These are phyloP conservation scores for Ceratopteris richardii DNA, from an alignment of 75 land plant genomes.

Conservation along the genomic window DNA sequence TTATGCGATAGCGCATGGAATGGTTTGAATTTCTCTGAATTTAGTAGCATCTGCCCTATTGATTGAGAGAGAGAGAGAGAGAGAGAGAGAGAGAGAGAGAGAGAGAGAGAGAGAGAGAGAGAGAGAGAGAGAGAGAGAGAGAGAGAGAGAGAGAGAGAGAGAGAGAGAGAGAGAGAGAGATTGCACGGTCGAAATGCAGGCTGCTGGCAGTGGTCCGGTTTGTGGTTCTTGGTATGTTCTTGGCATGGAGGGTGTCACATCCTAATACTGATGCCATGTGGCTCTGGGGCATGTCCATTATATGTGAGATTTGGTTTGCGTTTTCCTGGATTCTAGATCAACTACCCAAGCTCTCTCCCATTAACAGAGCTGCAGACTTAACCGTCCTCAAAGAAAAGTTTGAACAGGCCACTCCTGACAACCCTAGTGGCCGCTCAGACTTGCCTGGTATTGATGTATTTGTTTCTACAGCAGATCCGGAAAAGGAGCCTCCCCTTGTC, in stretches of 20 bases:
- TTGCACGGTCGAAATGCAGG: conserved; percentile 35
- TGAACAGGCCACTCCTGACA: conserved; percentile 43
- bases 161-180: no score
- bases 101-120: no score
- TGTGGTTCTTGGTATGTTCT: conserved; percentile 48
- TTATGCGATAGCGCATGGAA: no score
- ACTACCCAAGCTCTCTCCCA: conserved; percentile 75
- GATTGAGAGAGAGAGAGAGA: no score
- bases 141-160: no score
- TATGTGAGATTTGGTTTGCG: conserved; percentile 90
- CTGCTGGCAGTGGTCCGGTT: conserved; percentile 50
- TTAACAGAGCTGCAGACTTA: conserved; percentile 72
- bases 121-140: no score
- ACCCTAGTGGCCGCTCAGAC: conserved; percentile 68
- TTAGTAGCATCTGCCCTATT: no score
- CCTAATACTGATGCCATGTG: conserved; percentile 68
- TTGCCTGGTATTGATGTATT: no score
- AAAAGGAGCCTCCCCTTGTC: conserved; percentile 88
- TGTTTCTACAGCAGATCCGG: conserved; percentile 88
- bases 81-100: no score
- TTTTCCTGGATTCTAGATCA: conserved; percentile 89
- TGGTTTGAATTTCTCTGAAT: no score
- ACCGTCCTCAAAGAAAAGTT: conserved; percentile 70
- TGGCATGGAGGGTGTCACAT: conserved; percentile 57
- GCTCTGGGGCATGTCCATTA: conserved; percentile 95